Base-by-base conservation (phyloP, 257 asterid species). In the Solanum rostratum region DNA sequence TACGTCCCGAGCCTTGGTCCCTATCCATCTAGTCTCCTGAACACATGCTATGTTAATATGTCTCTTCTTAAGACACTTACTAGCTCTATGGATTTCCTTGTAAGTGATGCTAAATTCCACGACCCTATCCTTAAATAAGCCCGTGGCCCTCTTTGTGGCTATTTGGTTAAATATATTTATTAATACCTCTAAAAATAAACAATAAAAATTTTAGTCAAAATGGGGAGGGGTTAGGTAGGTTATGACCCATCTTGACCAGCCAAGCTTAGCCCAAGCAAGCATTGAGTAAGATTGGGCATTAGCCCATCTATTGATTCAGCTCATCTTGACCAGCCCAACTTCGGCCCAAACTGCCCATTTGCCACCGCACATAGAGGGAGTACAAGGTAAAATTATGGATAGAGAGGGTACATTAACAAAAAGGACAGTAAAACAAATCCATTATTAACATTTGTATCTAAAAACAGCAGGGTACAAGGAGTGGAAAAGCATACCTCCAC, bases 401-500 rank as follows among this genome's bases (percentile, higher is more conserved):
- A 14, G 24, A 39, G 79, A 19, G 79, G 19, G 79, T 20, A 39
- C 37, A 39, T 70, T 70, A 41, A 37, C 52, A 69, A 39, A 69
- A 49, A 54, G 37, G 24, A 24, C 45, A 12, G 57, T 52, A 54
- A 55, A 65, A 30, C 20, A 54, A 15, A 16, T 41, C 59, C 22
- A 84, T 83, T 46, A 87, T 83, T 39, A 87, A 73, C 84, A 95
- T 98, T 95, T 95, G 98, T 6, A 19, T 27, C 63, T 41, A 55
- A 24, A 55, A 80, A 59, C n/a, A 59, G 15, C 15, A 82, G 79
- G 73, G 30, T 53, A 84, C 43, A 63, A 29, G 85, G 65, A 88
- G 84, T 8, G 24, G 46, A 14, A 57, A 80, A 80, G 50, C 88
- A 76, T 83, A 97, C 99, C 97, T 97, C 99, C 9, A 94, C 98